Base-by-base conservation (phyloP, 179 eudicot genomes). In the Heliamphora pulchella region DNA sequence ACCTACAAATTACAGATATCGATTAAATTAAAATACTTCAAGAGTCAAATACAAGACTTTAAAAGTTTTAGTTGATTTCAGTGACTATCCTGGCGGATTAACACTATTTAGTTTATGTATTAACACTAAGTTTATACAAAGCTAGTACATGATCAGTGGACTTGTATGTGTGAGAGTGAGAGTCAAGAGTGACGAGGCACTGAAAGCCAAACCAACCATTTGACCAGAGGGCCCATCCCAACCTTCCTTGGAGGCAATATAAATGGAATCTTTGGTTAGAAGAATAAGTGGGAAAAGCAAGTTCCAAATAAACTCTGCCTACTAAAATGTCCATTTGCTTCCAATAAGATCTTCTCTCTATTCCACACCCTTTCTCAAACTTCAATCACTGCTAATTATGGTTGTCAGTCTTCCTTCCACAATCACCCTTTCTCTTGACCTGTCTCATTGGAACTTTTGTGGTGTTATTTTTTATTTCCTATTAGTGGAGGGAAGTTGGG, bases 131-230 rank as follows among this genome's bases (percentile, higher is more conserved):
- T 15, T 14, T 15, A 14, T 44, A 70, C 14, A 18, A 47, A 20
- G 47, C 5, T 17, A 6, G 41, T 8, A 46, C 11, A 13, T 15
- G 8, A 2, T 5, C 7, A 1, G 31, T 3, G 5, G 44, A 3
- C 8, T 14, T 54, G 11, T 11, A 54, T 61, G 79, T 41, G 43
- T 0, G 73, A 39, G 73, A 5, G 74, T 51, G 3, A 4, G 31
- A 31, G 31, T 31, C 31, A 31, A 31, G 31, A 31, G 31, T 31
- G 31, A 31, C 57, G 66, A 80, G 79, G 31, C 73, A 80, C 77
- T 50, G 76, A 44, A 68, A 69, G 71, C 74, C 80, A 85, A 82
- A 5, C 83, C 78, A 80, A 82, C 87, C 81, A 82, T 70, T 85
- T 78, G 85, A 85, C 80, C 65, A 65, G 63, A 79, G 79, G 78